Base-by-base conservation (phyloP, 163 green algal genomes). In the Volvox carteri region DNA sequence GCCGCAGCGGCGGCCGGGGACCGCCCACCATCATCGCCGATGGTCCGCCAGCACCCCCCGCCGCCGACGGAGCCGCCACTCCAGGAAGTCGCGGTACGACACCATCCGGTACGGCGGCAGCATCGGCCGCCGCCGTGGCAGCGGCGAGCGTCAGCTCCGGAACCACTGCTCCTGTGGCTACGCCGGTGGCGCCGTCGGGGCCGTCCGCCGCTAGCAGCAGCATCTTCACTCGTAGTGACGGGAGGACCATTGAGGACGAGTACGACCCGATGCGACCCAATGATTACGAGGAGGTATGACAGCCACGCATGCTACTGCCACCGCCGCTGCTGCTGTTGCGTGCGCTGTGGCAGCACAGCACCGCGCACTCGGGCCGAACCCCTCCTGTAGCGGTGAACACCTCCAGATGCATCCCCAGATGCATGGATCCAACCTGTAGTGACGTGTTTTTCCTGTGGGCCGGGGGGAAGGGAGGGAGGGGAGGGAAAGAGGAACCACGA, bases 191-290 rank as follows among this genome's bases (percentile, higher is more conserved):
- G 7, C 60, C 39, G 30, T 41, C 78, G 4, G 77, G 54, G 33
- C 52, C n/a, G 33, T 78, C 58, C 16, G 75, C 50, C 60, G 18
- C 37, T 37, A 30, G 54, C 19, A 90, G 86, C 56, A 92, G 84
- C 86, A 91, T 93, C 60, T 94, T 94, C 42, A 12, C 81, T 14
- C 46, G 65, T 6, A 30, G 30, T 23, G 81, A 87, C 70, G 84
- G 72, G 41, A 44, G 89, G 72, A 60, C 85, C 90, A 90, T 95
- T 37, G 79, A 94, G 72, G 94, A 98, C 33, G 96, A 98, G 90
- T 98, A 98, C 78, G 96, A 98, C 86, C 96, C 96, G 0, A 92
- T 94, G 18, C 92, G 91, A 16, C 96, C 96, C 4, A 98, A 98
- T 75, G 96, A 98, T 68, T 98, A 98, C 75, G 95, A 98, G 23